These are phyloP conservation scores for Nitzschia sp. DNA, from an alignment of 108 stramenopile genomes.

Conservation along the genomic window DNA sequence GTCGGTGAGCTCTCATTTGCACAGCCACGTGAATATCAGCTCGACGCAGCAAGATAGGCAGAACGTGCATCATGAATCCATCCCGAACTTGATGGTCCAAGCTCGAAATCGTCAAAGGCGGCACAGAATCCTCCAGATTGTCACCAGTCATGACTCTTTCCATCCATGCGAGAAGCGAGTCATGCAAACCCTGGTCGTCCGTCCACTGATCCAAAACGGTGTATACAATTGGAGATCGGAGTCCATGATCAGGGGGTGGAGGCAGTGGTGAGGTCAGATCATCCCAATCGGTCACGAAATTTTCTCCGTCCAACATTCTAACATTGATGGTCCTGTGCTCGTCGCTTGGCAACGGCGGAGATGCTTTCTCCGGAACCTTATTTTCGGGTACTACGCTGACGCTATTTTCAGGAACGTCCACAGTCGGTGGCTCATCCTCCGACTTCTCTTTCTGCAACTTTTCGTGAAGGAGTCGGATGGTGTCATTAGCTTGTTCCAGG, in stretches of 20 bases:
- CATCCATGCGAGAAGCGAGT: constrained; percentile 72
- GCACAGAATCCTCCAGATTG: constrained; percentile 48
- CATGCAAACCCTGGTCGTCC: constrained; percentile 52
- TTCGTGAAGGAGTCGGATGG: constrained; percentile 41
- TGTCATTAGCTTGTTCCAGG: constrained; percentile 63
- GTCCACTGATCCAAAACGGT: constrained; percentile 76
- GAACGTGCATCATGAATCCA: constrained; percentile 82
- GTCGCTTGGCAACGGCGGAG: constrained; percentile 23
- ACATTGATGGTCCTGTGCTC: constrained; percentile 69
- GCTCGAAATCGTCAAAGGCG: constrained; percentile 75
- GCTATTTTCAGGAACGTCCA: constrained; percentile 27
- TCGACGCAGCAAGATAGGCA: constrained; percentile 71
- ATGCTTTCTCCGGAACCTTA: constrained; percentile 4
- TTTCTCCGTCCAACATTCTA: constrained; percentile 78
- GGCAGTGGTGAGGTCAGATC: constrained; percentile 60
- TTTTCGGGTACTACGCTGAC: constrained; percentile 8
- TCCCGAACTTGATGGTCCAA: constrained; percentile 80
- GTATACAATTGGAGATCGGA: constrained; percentile 76
- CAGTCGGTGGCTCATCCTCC: constrained; percentile 37
- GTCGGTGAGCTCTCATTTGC: constrained; percentile 68
- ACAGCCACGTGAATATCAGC: constrained; percentile 80
- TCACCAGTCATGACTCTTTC: constrained; percentile 63
- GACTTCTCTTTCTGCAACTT: constrained; percentile 25
- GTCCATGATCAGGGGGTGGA: constrained; percentile 84
- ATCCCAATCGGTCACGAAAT: constrained; percentile 83